Base-by-base conservation (phyloP, 31 red algal species). In the Bonnemaisonia californica region DNA sequence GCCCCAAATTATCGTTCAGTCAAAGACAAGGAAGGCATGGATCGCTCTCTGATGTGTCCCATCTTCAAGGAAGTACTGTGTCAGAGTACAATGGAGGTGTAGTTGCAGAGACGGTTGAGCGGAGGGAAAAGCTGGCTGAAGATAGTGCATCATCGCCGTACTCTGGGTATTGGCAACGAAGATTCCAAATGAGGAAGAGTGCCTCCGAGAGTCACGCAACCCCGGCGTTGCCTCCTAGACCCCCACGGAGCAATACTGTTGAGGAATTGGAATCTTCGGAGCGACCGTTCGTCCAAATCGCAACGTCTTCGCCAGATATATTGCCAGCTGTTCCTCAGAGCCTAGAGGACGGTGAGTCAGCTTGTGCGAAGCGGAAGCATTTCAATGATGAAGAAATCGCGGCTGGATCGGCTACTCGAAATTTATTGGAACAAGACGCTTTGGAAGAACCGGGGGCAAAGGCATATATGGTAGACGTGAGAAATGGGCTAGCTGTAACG, bases 21-120 rank as follows among this genome's bases (percentile, higher is more conserved):
- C 33, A 7, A 5, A 33, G 32, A 27, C 41, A 21, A 7, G 29
- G 29, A 2, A 51, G 16, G 9, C 40, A 54, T 26, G 69, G 40
- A 29, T 11, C 45, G 9, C 45, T 11, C 16, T 51, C 45, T 16
- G 36, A 73, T 54, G 69, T 73, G 18, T 73, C 69, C 35, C 69
- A 73, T 4, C 69, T 54, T n/a, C 69, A 73, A 5, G 69, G 69
- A 26, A 73, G 69, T 47, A 73, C 69, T 7, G 36, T 73, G 3
- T 73, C 69, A 18, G 69, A 73, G 3, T 29, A 73, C 51, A 47
- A 1, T 3, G 40, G 69, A 22, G 11, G 12, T 73, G 69, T 28
- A 29, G 26, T 8, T 18, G 39, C 22, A 26, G 38, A 73, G 24
- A n/a, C 26, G n/a, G 7, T 7, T 51, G 45, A 62, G 59, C 23